phyloP scores from a whole-genome alignment of 169 alveolate species.

The Plasmodium blacklocki region DNA sequence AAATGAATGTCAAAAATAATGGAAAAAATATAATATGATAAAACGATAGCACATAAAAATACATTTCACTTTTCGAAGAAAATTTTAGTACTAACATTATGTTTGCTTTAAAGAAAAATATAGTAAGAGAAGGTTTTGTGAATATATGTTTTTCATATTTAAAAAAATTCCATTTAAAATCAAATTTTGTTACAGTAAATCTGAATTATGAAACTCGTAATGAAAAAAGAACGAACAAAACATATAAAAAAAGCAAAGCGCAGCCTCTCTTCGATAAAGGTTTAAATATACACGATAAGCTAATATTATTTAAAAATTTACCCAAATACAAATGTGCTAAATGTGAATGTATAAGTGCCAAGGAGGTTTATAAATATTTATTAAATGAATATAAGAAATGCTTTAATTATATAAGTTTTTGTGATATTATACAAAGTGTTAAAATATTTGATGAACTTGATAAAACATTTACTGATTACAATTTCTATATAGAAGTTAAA shows the following conservation, averaged over 20 bases:
- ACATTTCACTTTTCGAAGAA: conserved; percentile 15
- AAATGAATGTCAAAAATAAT: conserved; percentile 18
- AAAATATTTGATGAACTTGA: conserved; percentile 54
- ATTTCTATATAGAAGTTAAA: conserved; percentile 38
- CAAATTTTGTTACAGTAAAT: conserved; percentile 57
- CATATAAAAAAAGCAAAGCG: conserved; percentile 8
- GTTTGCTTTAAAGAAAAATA: conserved; percentile 30
- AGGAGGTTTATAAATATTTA: conserved; percentile 48
- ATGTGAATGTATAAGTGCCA: conserved; percentile 29
- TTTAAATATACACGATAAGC: conserved; percentile 37
- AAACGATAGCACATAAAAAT: conserved; percentile 8
- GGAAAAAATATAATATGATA: background rate
- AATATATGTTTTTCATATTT: conserved; percentile 19
- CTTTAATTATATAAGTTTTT: conserved; percentile 44
- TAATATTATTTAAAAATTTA: conserved; percentile 42
- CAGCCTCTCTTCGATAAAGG: conserved; percentile 21
- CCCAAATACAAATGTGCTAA: conserved; percentile 38
- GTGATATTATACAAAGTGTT: conserved; percentile 42
- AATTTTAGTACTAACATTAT: conserved; percentile 22
- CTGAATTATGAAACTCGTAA: conserved; percentile 33
- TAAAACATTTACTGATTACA: conserved; percentile 18
- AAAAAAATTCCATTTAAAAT: conserved; percentile 29
- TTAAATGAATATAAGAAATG: conserved; percentile 53
- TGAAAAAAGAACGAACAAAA: background rate
- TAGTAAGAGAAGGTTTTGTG: conserved; percentile 20